Conservation (phyloP, 176 grass and related monocot species). For the Phragmites australis region DNA sequence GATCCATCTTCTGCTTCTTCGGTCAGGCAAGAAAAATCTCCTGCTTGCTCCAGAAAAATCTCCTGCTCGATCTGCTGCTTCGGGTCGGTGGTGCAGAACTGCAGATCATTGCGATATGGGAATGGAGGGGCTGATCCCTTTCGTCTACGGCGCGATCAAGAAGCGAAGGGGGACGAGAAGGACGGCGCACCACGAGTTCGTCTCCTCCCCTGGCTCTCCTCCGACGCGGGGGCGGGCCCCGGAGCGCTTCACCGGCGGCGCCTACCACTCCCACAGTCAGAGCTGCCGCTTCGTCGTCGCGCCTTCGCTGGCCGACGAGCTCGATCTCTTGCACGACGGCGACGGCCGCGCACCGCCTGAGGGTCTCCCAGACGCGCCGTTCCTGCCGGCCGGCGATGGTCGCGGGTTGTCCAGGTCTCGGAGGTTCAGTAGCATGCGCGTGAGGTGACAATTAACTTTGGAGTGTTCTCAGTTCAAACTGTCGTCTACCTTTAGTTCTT, state of each 20-base stretch:
- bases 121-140: slow-evolving; percentile 44
- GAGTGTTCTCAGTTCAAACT: no score
- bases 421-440: slow-evolving; percentile 25
- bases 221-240: neutral
- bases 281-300: slow-evolving; percentile 45
- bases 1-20: neutral
- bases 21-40: no score
- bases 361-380: neutral
- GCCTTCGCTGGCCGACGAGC: slow-evolving; percentile 21
- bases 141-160: slow-evolving; percentile 41
- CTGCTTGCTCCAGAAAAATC: neutral
- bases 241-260: neutral
- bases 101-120: neutral
- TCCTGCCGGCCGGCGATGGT: neutral
- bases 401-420: slow-evolving; percentile 22
- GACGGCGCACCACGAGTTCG: slow-evolving; percentile 1
- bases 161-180: slow-evolving; percentile 29
- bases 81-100: neutral
- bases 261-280: neutral
- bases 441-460: no score
- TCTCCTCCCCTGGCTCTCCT: neutral
- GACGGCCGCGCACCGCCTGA: neutral
- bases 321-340: neutral
- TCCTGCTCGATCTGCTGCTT: neutral
- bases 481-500: no score